Conservation (phyloP, 495 filamentous ascomycete genomes). For the Neurospora intermedia region DNA sequence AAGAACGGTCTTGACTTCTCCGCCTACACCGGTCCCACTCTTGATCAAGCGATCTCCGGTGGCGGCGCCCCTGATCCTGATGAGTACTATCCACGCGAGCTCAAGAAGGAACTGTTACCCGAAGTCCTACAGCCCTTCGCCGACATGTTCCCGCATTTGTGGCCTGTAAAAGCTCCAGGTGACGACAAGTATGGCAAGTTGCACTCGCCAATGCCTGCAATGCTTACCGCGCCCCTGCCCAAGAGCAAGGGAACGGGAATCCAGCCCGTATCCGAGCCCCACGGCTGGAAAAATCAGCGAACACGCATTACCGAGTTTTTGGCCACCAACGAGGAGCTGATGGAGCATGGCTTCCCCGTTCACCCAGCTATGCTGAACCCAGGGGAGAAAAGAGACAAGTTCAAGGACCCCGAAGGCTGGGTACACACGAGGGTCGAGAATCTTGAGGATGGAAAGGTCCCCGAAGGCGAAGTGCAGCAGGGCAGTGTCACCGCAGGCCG, state of each 20-base stretch:
- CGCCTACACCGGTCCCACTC: constrained; percentile 23
- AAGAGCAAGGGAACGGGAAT: constrained; percentile 51
- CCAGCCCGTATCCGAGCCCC: constrained; percentile 45
- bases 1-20: constrained; percentile 50
- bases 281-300: constrained; percentile 52
- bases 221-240: constrained; percentile 58
- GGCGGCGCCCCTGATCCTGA: constrained; percentile 37
- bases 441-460: constrained; percentile 54
- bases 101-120: constrained; percentile 51
- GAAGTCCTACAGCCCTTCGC: constrained; percentile 55
- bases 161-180: constrained; percentile 79
- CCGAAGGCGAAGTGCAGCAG: constrained; percentile 58
- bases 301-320: constrained; percentile 73
- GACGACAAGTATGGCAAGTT: constrained; percentile 70
- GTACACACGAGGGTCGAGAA: constrained; percentile 62
- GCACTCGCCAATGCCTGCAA: constrained; percentile 70
- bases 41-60: constrained; percentile 23
- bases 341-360: constrained; percentile 67
- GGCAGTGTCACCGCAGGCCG: constrained; percentile 78
- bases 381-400: constrained; percentile 31
- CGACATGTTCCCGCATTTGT: constrained; percentile 76
- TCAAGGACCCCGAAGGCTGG: constrained; percentile 58
- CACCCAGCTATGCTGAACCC: constrained; percentile 58
- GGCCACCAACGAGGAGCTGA: constrained; percentile 57
- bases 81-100: constrained; percentile 61